Conservation (phyloP, 2,329 filamentous ascomycete genomes). For the Purpureocillium takamizusanense region DNA sequence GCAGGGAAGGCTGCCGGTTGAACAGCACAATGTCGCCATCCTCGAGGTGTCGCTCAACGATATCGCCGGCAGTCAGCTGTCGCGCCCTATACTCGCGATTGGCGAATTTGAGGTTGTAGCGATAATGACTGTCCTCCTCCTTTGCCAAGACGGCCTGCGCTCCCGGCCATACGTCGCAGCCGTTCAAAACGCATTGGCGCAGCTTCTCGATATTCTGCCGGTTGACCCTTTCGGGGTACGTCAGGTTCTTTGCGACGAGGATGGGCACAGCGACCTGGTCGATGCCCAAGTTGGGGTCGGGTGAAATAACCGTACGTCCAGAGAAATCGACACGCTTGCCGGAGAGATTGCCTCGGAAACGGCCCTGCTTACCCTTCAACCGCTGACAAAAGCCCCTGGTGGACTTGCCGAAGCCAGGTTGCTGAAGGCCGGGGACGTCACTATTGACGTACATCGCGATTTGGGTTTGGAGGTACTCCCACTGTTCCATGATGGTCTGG, state of each 20-base stretch:
- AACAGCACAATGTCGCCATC: conserved; percentile 95
- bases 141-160: conserved; percentile 75
- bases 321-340: conserved; percentile 99
- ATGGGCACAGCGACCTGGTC: conserved; percentile 89
- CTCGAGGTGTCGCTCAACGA: conserved; percentile 89
- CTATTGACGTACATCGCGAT: conserved; percentile 98
- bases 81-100: conserved; percentile 64
- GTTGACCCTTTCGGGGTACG: conserved; percentile 85
- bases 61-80: conserved; percentile 70
- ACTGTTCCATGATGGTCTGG: conserved; percentile 91
- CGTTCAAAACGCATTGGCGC: conserved; percentile 63
- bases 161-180: conserved; percentile 73
- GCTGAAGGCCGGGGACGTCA: conserved; percentile 85
- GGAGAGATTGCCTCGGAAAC: conserved; percentile 92
- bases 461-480: conserved; percentile 93
- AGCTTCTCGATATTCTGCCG: conserved; percentile 80
- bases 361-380: conserved; percentile 92
- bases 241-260: conserved; percentile 91
- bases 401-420: conserved; percentile 76
- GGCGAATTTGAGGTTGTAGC: conserved; percentile 67
- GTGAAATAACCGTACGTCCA: conserved; percentile 92
- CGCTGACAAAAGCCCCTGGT: conserved; percentile 93
- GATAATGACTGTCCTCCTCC: conserved; percentile 57
- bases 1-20: conserved; percentile 93
- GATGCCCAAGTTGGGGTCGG: conserved; percentile 87